phyloP scores from a whole-genome alignment of 2,329 filamentous ascomycete species.

The Calonectria naviculata region DNA sequence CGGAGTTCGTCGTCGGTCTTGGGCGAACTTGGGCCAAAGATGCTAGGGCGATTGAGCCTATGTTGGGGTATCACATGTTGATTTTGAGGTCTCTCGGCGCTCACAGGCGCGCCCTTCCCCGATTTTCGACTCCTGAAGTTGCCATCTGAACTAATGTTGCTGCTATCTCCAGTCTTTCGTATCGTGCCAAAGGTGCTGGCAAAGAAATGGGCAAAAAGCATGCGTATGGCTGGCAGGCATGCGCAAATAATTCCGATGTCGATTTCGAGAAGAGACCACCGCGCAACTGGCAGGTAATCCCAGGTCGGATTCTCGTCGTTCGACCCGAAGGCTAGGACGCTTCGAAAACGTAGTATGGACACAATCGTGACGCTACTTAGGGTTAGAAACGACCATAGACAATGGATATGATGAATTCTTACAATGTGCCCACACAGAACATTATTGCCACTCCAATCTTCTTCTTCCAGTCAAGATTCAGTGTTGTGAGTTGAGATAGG shows the following conservation, averaged over 20 bases:
- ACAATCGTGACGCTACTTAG: not conserved
- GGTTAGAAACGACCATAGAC: not conserved
- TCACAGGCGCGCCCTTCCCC: not conserved
- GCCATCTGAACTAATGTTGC: not conserved
- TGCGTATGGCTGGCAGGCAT: conserved; percentile 50
- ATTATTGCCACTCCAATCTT: conserved; percentile 50
- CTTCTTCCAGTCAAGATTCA: conserved; percentile 59
- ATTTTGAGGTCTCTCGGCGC: no score
- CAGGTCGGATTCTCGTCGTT: conserved; percentile 45
- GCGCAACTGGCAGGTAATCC: conserved; percentile 44
- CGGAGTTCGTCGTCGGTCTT: not conserved
- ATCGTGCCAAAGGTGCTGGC: conserved; percentile 44
- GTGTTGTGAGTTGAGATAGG: conserved; percentile 53
- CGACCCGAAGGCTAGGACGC: not conserved
- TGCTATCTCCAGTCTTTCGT: not conserved
- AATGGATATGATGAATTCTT: conserved; percentile 28
- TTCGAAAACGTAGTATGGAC: not conserved
- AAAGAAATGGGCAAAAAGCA: conserved; percentile 50
- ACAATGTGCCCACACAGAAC: conserved; percentile 62
- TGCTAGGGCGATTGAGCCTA: not conserved
- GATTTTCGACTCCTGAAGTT: not conserved
- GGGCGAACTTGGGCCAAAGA: not conserved
- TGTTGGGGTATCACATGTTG: not conserved
- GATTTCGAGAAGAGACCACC: conserved; percentile 52
- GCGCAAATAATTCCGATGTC: conserved; percentile 52